Evolutionary conservation across 768 basidiomycete genomes (phyloP).

Genomic region (Boletus vinaceobasis): DNA sequence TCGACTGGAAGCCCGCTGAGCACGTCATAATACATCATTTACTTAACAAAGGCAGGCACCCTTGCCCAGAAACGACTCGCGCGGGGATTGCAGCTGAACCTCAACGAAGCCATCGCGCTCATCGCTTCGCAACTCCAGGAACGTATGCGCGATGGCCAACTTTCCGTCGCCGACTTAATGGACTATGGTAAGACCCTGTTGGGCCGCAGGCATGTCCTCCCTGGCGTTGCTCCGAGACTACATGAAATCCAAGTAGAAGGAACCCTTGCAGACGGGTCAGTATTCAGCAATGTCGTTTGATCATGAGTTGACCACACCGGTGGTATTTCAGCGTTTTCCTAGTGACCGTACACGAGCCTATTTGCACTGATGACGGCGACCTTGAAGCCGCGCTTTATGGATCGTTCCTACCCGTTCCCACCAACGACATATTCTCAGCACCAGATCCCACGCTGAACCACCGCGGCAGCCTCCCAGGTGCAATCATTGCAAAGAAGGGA

Average conservation of each 20-base stretch:
- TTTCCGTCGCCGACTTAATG: conserved; percentile 91
- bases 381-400: conserved; percentile 87
- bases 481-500: conserved; percentile 62
- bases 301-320: background rate
- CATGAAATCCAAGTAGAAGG: conserved; percentile 95
- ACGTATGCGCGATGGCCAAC: conserved; percentile 84
- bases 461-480: conserved; percentile 64
- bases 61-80: conserved; percentile 94
- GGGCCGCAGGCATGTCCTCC: conserved; percentile 84
- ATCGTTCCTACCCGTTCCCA: conserved; percentile 85
- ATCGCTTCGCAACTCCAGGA: conserved; percentile 94
- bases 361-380: conserved; percentile 79
- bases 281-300: background rate
- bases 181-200: conserved; percentile 85
- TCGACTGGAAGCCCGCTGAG: background rate
- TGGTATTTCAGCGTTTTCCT: conserved; percentile 61
- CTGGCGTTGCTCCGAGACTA: conserved; percentile 69
- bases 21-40: background rate
- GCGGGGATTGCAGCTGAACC: conserved; percentile 84
- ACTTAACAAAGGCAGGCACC: conserved; percentile 61
- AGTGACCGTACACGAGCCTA: conserved; percentile 96
- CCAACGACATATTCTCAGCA: conserved; percentile 60
- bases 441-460: conserved; percentile 47
- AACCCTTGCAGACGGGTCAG: conserved; percentile 83
- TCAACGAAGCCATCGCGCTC: conserved; percentile 83